Base-by-base conservation (phyloP, 163 green algal genomes). In the Scenedesmus sp. region DNA sequence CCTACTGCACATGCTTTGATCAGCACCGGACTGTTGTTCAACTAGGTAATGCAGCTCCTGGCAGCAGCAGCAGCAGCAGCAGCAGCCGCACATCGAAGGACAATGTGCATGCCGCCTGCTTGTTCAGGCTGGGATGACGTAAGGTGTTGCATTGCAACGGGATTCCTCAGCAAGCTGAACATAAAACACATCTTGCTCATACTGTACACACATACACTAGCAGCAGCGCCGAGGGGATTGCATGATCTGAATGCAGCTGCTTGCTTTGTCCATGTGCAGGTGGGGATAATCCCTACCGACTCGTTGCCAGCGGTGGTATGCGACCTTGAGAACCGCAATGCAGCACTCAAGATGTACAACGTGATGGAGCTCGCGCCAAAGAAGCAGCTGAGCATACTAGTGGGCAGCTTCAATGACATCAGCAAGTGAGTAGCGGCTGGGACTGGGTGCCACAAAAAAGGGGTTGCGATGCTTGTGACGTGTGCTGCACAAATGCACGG, bases 201-300 rank as follows among this genome's bases (percentile, higher is more conserved):
- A 61, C 51, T 24, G n/a, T 83, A 20, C 43, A 81, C n/a, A 40
- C 53, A n/a, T 0, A 44, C 0, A 81, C 84, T 22, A 33, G 42
- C 12, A 49, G 35, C 42, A 26, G 7, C 35, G 26, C 1, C 7
- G 7, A 44, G 49, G 37, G 1, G n/a, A n/a, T 2, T 3, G 70
- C 70, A 7, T 70, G 20, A 33, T 9, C 10, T 70, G 51, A 13
- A n/a, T n/a, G n/a, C 13, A 70, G 20, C 56, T 56, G 46, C 56
- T n/a, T 70, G 56, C 20, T n/a, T n/a, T 70, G 56, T n/a, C 20
- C 30, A 20, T 76, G 26, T 40, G n/a, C 89, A 97, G 95, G 95
- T 99, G 37, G 98, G 97, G 42, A 97, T 99, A 82, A 96, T 99
- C 18, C 98, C 98, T 0, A 99, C 98, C 40, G 98, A 99, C 93